phyloP scores from a whole-genome alignment of 192 early-diverging fungal species.

The Helicostylum pulchrum region DNA sequence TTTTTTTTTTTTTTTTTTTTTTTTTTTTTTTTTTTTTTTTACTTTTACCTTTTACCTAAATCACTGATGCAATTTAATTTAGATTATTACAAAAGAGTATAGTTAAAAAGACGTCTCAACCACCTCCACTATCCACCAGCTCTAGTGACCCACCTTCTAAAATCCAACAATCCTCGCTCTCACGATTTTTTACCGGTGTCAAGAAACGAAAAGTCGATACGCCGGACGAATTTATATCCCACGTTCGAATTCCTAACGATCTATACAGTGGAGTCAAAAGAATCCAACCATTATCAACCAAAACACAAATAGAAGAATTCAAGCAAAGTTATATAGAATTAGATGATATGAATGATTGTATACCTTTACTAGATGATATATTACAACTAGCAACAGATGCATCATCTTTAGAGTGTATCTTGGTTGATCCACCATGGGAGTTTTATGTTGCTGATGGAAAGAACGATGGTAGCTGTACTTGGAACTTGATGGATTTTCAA shows the following conservation, averaged over 20 bases:
- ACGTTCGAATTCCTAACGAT: slow-evolving; percentile 29
- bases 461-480: slow-evolving; percentile 41
- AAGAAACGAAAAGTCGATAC: slow-evolving; percentile 34
- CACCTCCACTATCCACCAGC: not conserved
- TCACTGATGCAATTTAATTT: not conserved
- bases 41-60: no score
- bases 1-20: no score
- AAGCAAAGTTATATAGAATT: slow-evolving; percentile 28
- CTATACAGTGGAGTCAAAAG: slow-evolving; percentile 37
- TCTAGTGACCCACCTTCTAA: not conserved
- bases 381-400: not conserved
- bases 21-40: no score
- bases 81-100: slow-evolving; percentile 12
- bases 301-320: not conserved
- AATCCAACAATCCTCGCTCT: slow-evolving; percentile 23
- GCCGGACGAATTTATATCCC: slow-evolving; percentile 35
- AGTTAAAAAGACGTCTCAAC: not conserved
- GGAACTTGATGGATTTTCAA: slow-evolving; percentile 38
- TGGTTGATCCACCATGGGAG: slow-evolving; percentile 61
- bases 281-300: slow-evolving; percentile 20
- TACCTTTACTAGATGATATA: slow-evolving; percentile 13
- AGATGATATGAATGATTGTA: slow-evolving; percentile 24
- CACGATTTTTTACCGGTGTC: slow-evolving; percentile 38
- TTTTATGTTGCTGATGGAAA: slow-evolving; percentile 47
- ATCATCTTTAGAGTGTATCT: slow-evolving; percentile 46